Conservation (phyloP, 1,139 yeast species). For the Diutina pseudorugosa region DNA sequence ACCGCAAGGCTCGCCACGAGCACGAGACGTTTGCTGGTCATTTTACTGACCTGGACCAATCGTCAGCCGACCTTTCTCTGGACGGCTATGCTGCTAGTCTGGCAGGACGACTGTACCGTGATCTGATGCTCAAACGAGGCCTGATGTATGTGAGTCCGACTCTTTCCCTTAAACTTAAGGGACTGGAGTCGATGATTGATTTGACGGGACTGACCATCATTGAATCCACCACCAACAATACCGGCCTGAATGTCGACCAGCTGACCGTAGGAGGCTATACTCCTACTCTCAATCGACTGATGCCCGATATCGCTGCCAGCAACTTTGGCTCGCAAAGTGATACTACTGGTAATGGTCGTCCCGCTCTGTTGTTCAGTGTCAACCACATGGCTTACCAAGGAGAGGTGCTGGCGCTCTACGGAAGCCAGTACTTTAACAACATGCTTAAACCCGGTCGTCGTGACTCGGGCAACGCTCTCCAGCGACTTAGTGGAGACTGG, state of each 20-base stretch:
- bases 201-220: not conserved
- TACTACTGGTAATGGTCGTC: not conserved
- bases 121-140: conserved; percentile 10
- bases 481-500: not conserved
- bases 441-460: not conserved
- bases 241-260: not conserved
- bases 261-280: not conserved
- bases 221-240: not conserved
- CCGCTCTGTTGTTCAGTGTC: not conserved
- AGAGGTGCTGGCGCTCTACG: not conserved
- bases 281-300: not conserved
- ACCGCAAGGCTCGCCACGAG: conserved; percentile 24
- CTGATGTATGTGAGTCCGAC: conserved; percentile 29
- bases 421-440: not conserved
- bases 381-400: not conserved
- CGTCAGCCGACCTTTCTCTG: conserved; percentile 12
- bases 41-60: conserved; percentile 14
- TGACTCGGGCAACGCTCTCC: not conserved
- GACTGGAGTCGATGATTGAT: not conserved
- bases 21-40: conserved; percentile 18
- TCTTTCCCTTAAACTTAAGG: conserved; percentile 11
- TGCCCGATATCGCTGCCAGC: not conserved
- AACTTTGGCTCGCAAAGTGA: not conserved
- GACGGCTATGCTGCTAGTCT: conserved; percentile 4
- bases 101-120: conserved; percentile 15